Percentiles rank a stretch among this genome's conserved stretches.
phyloP scores from a whole-genome alignment of 371 early-diverging fungal species.

The Entomophthora muscae region DNA sequence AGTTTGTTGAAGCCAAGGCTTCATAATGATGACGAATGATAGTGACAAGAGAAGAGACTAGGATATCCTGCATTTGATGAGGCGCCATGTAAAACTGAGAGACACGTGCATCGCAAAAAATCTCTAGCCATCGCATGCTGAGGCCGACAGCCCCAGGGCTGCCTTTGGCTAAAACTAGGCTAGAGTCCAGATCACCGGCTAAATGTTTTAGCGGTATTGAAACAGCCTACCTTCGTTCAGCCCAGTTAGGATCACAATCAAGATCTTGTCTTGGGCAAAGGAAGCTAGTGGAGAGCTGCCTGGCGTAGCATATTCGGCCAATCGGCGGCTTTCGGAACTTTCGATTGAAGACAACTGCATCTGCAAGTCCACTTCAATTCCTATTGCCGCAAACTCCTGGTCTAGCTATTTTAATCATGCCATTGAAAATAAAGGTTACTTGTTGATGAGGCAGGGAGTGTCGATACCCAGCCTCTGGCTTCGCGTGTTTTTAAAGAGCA shows the following conservation, averaged over 20 bases:
- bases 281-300: no score
- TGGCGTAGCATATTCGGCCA: no score
- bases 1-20: neutral
- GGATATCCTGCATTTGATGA: neutral
- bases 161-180: neutral
- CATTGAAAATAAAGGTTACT: neutral
- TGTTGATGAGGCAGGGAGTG: neutral
- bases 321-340: neutral
- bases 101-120: neutral
- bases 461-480: neutral
- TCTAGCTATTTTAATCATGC: neutral
- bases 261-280: no score
- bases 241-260: no score
- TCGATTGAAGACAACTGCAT: neutral
- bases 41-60: neutral
- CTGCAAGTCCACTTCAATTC: neutral
- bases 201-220: no score
- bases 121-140: neutral
- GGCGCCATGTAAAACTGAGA: neutral
- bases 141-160: neutral
- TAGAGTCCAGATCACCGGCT: neutral
- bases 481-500: neutral
- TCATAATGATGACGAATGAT: neutral
- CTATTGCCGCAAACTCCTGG: neutral
- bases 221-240: no score